Base-by-base conservation (phyloP, 331 rosid genomes). In the Quercus lobata region DNA sequence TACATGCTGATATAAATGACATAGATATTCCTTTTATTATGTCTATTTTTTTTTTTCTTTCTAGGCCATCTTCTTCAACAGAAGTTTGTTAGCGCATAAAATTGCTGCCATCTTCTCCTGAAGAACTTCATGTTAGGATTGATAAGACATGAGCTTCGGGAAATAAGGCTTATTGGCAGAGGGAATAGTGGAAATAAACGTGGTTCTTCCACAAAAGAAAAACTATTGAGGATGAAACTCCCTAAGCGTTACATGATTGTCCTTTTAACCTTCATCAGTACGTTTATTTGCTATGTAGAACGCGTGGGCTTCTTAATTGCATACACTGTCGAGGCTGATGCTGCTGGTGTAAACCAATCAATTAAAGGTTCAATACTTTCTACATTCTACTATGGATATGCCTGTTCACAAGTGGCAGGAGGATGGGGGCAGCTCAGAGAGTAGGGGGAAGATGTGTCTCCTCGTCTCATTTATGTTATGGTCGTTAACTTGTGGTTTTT, bases 381-480 rank as follows among this genome's bases (percentile, higher is more conserved):
- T n/a, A 87, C 96, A 1, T 95, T 95, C 79, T 95, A 95, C 63
- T 91, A 89, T 85, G 98, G 99, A 12, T 95, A 95, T 84, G 99
- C 99, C 7, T 89, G 93, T 80, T 96, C 99, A 1, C 99, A 96
- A 80, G 94, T 96, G 18, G 98, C 98, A 4, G 99, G 99, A 6
- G 99, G 99, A 54, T 96, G 92, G 90, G 97, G 90, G 97, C 93
- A 0, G 98, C 99, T 55, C 98, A 96, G 79, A 96, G 72, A 81
- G 82, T 93, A 15, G 98, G 99, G 6, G 98, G 99, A 6, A 86
- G 93, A 41, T 89, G 86, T 81, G 89, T 96, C 94, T 96, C 9
- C 91, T 96, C 62, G 82, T 96, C 32, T 93, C 99, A 0, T 96
- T 96, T 74, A 76, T 93, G 0, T 57, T 96, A 71, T 96, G 99